A percentile compares a stretch with the other conserved stretches of the same genome.
Evolutionary conservation across 306 rosid species (phyloP).

Genomic region (Mimosa pudica): DNA sequence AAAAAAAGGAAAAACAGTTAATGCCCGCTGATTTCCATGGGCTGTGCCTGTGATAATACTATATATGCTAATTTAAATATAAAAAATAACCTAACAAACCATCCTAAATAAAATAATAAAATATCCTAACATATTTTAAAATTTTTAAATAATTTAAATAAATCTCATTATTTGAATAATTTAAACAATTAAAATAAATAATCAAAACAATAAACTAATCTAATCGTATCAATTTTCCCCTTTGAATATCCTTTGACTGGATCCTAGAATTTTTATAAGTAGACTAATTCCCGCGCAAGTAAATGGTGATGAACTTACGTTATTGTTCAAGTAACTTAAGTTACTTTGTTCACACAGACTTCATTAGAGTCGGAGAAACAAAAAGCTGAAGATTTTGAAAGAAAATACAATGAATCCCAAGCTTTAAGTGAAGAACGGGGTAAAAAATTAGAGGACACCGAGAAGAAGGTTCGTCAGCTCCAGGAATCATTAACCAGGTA

Average conservation of each 20-base stretch:
- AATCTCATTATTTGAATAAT: too few species aligned
- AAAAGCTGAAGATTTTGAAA: conserved; percentile 63
- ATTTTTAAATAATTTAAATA: too few species aligned
- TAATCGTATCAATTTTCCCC: neutral
- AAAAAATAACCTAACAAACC: too few species aligned
- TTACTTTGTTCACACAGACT: conserved; percentile 40
- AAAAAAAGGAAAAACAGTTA: neutral
- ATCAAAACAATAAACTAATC: too few species aligned
- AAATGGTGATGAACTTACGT: conserved; percentile 34
- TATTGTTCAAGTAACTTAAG: conserved; percentile 24
- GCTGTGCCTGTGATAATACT: neutral
- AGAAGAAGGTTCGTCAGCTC: conserved; percentile 69
- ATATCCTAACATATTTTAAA: too few species aligned
- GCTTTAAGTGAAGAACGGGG: conserved; percentile 49
- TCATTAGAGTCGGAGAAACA: conserved; percentile 61
- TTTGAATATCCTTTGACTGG: conserved; percentile 26
- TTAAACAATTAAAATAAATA: too few species aligned
- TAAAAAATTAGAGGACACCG: conserved; percentile 71
- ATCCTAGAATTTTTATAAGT: conserved; percentile 27
- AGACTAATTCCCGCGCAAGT: conserved; percentile 24
- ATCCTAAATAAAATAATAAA: too few species aligned
- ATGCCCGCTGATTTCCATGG: conserved; percentile 9
- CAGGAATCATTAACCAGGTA: conserved; percentile 80
- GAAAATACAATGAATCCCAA: conserved; percentile 67
- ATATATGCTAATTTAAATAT: too few species aligned